Base-by-base conservation (phyloP, 2,329 filamentous ascomycete species). In the Colletotrichum orchidophilum region DNA sequence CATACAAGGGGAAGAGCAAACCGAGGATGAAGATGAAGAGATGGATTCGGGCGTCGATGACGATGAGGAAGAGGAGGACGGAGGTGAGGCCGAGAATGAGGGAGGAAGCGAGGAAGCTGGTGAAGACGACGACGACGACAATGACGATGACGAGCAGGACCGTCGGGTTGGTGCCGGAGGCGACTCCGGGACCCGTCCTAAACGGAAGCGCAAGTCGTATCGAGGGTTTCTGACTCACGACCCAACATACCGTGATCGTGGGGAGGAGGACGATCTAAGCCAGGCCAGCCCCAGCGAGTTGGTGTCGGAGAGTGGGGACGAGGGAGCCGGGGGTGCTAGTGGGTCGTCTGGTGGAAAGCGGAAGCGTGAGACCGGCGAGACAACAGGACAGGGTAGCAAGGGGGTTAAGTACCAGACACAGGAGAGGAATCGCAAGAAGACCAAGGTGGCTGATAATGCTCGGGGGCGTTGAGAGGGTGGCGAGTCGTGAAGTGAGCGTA, bases 391-490 rank as follows among this genome's bases (percentile, higher is more conserved):
- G 24, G 26, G 27, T 13, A 13, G 15, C 15, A 62, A 63, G 63
- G 60, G 24, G 39, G 18, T 15, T 18, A 24, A 33, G 26, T 15
- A 50, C 33, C 53, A 58, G 69, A 49, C 49, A 9, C 33, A 62
- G 18, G 55, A 63, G 49, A 39, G 39, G 35, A 29, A 42, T 50
- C 59, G n/a, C 6, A 58, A 62, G 61, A 65, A 58, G 76, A 77
- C 12, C 80, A 82, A 8, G 80, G 81, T 27, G 79, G 81, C 21
- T 77, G 80, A 27, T 24, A 57, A 8, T 18, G 46, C n/a, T 72
- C 72, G 55, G 39, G 39, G 39, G 39, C 18, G 39, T n/a, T 46
- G 15, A 39, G 13, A 39, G 80, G 78, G 3, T 11, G 26, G 35
- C 11, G 39, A 35, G 42, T n/a, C 5, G 52, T 54, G 27, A 42